A percentile compares a stretch with the other conserved stretches of the same genome.
phyloP scores from a whole-genome alignment of 2,329 filamentous ascomycete species.

The Beauveria caledonica region DNA sequence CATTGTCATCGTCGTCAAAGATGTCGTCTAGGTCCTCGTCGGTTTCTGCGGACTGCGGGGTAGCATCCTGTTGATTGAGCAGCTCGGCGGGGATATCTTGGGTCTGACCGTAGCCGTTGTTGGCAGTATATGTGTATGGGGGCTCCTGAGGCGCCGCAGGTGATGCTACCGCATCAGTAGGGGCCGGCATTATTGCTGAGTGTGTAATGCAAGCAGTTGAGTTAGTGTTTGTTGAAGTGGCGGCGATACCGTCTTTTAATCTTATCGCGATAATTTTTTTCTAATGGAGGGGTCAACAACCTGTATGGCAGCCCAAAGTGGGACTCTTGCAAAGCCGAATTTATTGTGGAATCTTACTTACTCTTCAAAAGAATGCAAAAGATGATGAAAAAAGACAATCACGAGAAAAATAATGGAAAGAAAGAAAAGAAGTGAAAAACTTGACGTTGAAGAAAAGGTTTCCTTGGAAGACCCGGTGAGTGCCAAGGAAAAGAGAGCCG shows the following conservation, averaged over 20 bases:
- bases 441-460: no score
- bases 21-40: slow-evolving; percentile 33
- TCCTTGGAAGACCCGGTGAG: no score
- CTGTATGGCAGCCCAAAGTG: slow-evolving; percentile 6
- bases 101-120: slow-evolving; percentile 35
- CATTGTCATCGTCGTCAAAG: slow-evolving; percentile 39
- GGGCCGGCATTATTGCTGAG: slow-evolving; percentile 1
- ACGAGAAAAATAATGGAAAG: no score
- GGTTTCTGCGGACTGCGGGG: slow-evolving; percentile 14
- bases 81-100: slow-evolving; percentile 26
- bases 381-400: no score
- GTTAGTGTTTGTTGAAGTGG: neutral
- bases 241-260: neutral
- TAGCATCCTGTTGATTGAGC: slow-evolving; percentile 21
- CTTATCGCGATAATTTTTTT: slow-evolving; percentile 10
- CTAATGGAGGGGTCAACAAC: slow-evolving; percentile 4
- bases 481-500: no score
- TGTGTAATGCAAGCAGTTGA: neutral
- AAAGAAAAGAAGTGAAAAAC: no score
- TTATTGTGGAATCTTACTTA: no score
- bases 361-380: no score
- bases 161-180: slow-evolving; percentile 17
- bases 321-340: neutral
- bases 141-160: slow-evolving; percentile 37
- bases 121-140: slow-evolving; percentile 35